Evolutionary conservation across 2,329 filamentous ascomycete species (phyloP).

Genomic region (Epichloe aotearoae): DNA sequence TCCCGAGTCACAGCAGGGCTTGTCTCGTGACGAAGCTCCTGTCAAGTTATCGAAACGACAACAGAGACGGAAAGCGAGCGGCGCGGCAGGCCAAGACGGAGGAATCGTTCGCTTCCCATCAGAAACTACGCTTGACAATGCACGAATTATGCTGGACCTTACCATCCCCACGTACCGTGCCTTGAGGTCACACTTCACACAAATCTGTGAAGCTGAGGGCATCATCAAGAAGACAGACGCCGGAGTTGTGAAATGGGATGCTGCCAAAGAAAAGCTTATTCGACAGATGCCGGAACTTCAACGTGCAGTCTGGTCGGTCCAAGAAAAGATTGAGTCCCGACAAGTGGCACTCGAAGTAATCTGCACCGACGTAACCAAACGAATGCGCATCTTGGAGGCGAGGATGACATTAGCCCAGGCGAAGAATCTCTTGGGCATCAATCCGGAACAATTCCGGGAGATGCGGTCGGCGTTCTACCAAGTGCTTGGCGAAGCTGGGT

Average conservation of each 20-base stretch:
- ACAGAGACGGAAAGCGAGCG: constrained; percentile 53
- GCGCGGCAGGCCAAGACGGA: constrained; percentile 44
- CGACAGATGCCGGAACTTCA: constrained; percentile 51
- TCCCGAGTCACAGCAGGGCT: neutral
- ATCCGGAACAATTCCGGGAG: constrained; percentile 36
- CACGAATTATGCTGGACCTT: constrained; percentile 54
- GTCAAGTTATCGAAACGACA: constrained; percentile 29
- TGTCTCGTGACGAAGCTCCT: neutral
- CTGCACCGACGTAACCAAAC: constrained; percentile 70
- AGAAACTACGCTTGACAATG: constrained; percentile 70
- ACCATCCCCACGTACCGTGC: constrained; percentile 49
- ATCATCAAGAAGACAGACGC: constrained; percentile 67
- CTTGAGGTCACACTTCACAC: constrained; percentile 53
- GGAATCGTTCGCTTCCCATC: constrained; percentile 66
- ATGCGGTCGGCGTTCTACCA: constrained; percentile 54
- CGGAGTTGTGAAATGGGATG: constrained; percentile 61
- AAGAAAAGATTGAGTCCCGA: constrained; percentile 46
- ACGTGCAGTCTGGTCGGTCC: constrained; percentile 43
- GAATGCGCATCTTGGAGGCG: constrained; percentile 51
- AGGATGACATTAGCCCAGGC: constrained; percentile 63
- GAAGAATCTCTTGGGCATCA: constrained; percentile 43
- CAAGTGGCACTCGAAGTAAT: constrained; percentile 64
- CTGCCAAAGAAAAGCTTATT: constrained; percentile 54
- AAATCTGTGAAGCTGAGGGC: constrained; percentile 52
- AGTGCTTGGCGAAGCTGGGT: constrained; percentile 50